Conservation (phyloP, 805 yeast species). For the Sugiyamaella smithiae region DNA sequence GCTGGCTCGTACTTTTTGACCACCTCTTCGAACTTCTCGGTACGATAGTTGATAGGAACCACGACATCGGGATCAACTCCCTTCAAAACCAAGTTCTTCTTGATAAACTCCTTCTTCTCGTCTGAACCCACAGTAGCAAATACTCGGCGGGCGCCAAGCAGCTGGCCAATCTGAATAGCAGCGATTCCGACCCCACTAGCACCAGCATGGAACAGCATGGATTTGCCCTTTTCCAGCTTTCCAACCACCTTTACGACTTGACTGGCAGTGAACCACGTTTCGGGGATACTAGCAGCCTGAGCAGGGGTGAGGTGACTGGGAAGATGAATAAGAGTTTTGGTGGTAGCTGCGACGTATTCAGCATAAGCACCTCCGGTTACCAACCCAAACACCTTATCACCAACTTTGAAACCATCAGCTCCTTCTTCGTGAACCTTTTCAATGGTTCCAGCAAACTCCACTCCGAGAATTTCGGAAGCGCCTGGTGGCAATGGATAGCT, state of each 20-base stretch:
- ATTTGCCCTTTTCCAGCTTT: slow-evolving; percentile 29
- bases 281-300: slow-evolving; percentile 36
- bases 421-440: slow-evolving; percentile 18
- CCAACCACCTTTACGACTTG: slow-evolving; percentile 34
- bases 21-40: slow-evolving; percentile 26
- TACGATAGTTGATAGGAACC: slow-evolving; percentile 30
- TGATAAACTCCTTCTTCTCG: slow-evolving; percentile 26
- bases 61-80: slow-evolving; percentile 27
- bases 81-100: slow-evolving; percentile 18
- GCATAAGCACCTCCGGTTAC: slow-evolving; percentile 40
- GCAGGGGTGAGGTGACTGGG: slow-evolving; percentile 28
- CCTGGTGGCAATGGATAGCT: slow-evolving; percentile 33
- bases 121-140: slow-evolving; percentile 35
- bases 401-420: slow-evolving; percentile 26
- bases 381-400: slow-evolving; percentile 39
- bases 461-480: slow-evolving; percentile 35
- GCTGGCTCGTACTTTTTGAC: slow-evolving; percentile 23
- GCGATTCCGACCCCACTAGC: slow-evolving; percentile 37
- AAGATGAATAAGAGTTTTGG: slow-evolving; percentile 25
- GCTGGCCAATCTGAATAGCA: slow-evolving; percentile 38
- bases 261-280: slow-evolving; percentile 38
- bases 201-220: slow-evolving; percentile 37
- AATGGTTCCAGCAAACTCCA: slow-evolving; percentile 38
- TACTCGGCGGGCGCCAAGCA: slow-evolving; percentile 35
- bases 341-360: slow-evolving; percentile 33